Evolutionary conservation across 495 filamentous ascomycete species (phyloP), one percentile per base, ranked within the genome.

Genomic region (Cairneyella variabilis): DNA sequence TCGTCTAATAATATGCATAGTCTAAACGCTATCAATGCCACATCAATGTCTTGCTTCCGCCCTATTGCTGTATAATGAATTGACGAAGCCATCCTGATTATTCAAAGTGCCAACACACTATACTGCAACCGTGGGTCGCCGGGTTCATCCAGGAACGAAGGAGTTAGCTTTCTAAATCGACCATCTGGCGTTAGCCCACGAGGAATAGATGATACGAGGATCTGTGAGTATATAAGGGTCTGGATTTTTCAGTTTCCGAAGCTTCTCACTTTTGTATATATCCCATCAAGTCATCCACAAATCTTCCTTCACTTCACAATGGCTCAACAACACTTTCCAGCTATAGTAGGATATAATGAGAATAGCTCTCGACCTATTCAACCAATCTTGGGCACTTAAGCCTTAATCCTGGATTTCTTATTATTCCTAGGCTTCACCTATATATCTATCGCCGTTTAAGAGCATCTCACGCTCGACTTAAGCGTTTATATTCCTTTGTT

Each of bases 371-470:
- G 9, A 51, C 48, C 34, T 40, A 40, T 38, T 51, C 48, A 22
- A 28, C 17, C 48, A 51, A 40, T 41, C 48, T 41, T 12, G 34
- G 34, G 21, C 23, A 21, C 34, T 41, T 32, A 51, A 40, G 48
- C 21, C 34, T 51, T 32, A 20, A 51, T 51, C 37, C 34, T 40
- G 17, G 48, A 41, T 32, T 41, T 41, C 16, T 22, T 48, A 28
- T 51, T 51, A 20, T 51, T 51, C 34, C 37, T 32, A 51, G 30
- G 34, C 48, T 51, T 51, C 21, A 51, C 48, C 34, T 32, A 32
- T n/a, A 41, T 51, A 26, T 51, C 48, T 39, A 51, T 16, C 21
- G 21, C 48, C 41, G 20, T 51, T 16, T 32, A 51, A 28, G 20
- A 26, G 37, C n/a, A 51, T 51, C 48, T 39, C 21, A 41, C 17